Evolutionary conservation across 805 yeast genomes (phyloP).

Genomic region (Zygosaccharomyces kombuchaensis): DNA sequence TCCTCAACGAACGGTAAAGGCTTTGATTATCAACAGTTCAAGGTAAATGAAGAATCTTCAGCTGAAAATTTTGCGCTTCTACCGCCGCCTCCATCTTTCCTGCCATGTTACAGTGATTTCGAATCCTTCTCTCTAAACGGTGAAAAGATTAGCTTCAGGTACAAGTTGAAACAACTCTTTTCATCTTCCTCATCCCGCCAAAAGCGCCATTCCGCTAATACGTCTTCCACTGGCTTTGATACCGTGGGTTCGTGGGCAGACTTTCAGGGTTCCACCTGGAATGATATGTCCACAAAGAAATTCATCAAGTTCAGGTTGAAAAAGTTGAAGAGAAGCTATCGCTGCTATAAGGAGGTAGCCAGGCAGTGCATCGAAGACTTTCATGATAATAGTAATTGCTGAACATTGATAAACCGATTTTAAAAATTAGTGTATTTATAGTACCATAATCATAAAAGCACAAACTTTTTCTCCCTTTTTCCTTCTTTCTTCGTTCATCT

Average conservation of each 20-base stretch:
- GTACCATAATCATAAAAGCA: neutral
- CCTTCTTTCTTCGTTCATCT: neutral
- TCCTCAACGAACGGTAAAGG: neutral
- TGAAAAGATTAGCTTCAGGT: constrained; percentile 1
- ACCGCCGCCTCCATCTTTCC: constrained; percentile 15
- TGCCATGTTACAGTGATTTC: constrained; percentile 7
- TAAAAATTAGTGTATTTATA: neutral
- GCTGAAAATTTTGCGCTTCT: neutral
- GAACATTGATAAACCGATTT: neutral
- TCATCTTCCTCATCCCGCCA: constrained; percentile 5
- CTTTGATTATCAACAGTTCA: neutral
- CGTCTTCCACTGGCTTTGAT: constrained; percentile 3
- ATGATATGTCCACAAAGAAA: constrained; percentile 18
- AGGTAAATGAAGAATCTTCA: neutral
- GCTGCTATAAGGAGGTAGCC: constrained; percentile 19
- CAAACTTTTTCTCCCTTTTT: neutral
- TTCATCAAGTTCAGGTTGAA: constrained; percentile 18
- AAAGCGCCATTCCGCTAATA: neutral
- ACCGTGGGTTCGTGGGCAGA: constrained; percentile 12
- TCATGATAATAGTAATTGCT: constrained; percentile 12
- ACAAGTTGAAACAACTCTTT: constrained; percentile 10
- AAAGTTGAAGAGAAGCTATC: constrained; percentile 17
- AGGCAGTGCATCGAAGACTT: constrained; percentile 22
- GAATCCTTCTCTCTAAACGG: constrained; percentile 2
- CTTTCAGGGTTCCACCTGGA: constrained; percentile 12